A percentile compares a stretch with the other conserved stretches of the same genome.
These are phyloP conservation scores for Waltergamsia citrina DNA, from an alignment of 2,329 filamentous ascomycete genomes.

Conservation along the genomic window DNA sequence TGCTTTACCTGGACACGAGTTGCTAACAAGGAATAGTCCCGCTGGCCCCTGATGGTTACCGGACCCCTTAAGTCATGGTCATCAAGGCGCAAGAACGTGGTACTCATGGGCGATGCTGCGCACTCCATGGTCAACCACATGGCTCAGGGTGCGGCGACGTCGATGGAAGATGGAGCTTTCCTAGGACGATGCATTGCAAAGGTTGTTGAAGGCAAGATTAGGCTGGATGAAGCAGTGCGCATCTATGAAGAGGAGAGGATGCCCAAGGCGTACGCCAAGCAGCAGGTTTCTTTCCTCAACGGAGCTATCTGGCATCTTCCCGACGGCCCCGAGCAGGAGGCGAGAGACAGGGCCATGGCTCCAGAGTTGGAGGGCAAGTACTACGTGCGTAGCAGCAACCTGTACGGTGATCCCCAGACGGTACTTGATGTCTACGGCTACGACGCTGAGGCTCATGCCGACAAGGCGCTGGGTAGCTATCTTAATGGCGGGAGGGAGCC, in stretches of 20 bases:
- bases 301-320: conserved; percentile 35
- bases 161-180: conserved; percentile 30
- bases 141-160: conserved; percentile 32
- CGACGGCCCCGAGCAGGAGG: conserved; percentile 29
- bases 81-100: conserved; percentile 15
- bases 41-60: conserved; percentile 18
- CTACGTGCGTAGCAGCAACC: conserved; percentile 31
- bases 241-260: conserved; percentile 26
- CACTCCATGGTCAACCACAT: conserved; percentile 34
- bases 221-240: conserved; percentile 20
- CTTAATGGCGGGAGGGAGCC: no score
- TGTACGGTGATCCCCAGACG: conserved; percentile 36
- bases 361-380: conserved; percentile 25
- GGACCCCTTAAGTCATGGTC: conserved; percentile 17
- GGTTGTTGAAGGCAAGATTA: conserved; percentile 18
- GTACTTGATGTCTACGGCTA: conserved; percentile 39
- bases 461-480: no score
- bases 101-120: conserved; percentile 30
- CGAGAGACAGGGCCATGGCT: conserved; percentile 28
- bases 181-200: no score
- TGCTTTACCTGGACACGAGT: conserved; percentile 15
- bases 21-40: conserved; percentile 1
- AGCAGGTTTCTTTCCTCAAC: conserved; percentile 33
- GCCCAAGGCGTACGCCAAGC: conserved; percentile 24
- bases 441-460: conserved; percentile 33